Evolutionary conservation across 805 yeast species (phyloP).

Genomic region (Starmerella etchellsii): DNA sequence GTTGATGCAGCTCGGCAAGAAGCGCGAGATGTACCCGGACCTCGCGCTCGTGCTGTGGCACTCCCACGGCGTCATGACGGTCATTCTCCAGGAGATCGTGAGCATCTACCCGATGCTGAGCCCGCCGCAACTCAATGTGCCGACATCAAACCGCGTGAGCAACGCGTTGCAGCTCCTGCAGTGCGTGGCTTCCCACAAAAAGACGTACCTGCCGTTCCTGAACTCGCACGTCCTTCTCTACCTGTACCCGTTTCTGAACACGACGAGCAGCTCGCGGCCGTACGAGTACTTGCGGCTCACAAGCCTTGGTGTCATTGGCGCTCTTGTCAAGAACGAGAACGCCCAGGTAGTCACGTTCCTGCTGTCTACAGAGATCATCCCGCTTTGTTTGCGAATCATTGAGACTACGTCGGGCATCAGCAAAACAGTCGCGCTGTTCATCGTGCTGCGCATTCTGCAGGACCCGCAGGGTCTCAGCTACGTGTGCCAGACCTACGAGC

Average conservation of each 20-base stretch:
- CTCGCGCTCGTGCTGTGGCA: conserved; percentile 89
- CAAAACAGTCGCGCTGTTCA: conserved; percentile 93
- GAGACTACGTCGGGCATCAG: conserved; percentile 87
- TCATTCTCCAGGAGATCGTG: conserved; percentile 75
- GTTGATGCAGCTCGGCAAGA: conserved; percentile 77
- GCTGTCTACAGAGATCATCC: conserved; percentile 91
- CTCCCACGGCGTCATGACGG: conserved; percentile 92
- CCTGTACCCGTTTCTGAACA: conserved; percentile 83
- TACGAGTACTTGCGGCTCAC: conserved; percentile 90
- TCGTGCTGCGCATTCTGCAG: conserved; percentile 79
- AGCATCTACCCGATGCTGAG: conserved; percentile 79
- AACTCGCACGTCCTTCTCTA: conserved; percentile 87
- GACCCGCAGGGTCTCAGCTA: conserved; percentile 87
- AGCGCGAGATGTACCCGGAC: conserved; percentile 89
- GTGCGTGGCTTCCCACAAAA: conserved; percentile 92
- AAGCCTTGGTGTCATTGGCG: conserved; percentile 92
- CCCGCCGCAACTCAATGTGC: conserved; percentile 73
- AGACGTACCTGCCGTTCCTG: conserved; percentile 71
- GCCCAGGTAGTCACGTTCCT: conserved; percentile 87
- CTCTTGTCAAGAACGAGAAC: conserved; percentile 88
- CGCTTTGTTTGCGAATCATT: conserved; percentile 87
- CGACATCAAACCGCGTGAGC: conserved; percentile 86
- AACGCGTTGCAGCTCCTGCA: conserved; percentile 89
- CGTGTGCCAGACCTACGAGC: conserved; percentile 87
- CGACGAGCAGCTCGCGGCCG: conserved; percentile 80